Evolutionary conservation across 371 early-diverging fungal genomes (phyloP).

Genomic region (Spraguea lophii): DNA sequence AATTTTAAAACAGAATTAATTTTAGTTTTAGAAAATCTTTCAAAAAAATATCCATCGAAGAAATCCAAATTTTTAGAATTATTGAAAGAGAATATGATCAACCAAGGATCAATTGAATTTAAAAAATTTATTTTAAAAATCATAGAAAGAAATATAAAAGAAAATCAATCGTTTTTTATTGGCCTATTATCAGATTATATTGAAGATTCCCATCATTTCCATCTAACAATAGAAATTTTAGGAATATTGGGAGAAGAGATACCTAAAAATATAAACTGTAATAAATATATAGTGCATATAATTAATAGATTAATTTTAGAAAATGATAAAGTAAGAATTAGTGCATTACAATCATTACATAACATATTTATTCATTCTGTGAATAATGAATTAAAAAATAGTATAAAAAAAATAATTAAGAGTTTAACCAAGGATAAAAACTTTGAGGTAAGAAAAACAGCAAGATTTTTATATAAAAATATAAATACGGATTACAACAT

Average conservation of each 20-base stretch:
- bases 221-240: slow-evolving; percentile 38
- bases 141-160: slow-evolving; percentile 15
- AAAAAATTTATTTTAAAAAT: slow-evolving; percentile 34
- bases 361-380: slow-evolving; percentile 3
- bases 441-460: background rate
- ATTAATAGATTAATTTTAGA: slow-evolving; percentile 44
- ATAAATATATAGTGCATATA: slow-evolving; percentile 33
- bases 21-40: slow-evolving; percentile 28
- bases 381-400: background rate
- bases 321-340: slow-evolving; percentile 31
- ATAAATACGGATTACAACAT: background rate
- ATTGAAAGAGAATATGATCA: slow-evolving; percentile 18
- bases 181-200: slow-evolving; percentile 31
- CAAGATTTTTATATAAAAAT: slow-evolving; percentile 1
- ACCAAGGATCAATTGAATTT: slow-evolving; percentile 27
- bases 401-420: background rate
- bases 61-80: slow-evolving; percentile 29
- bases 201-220: slow-evolving; percentile 41
- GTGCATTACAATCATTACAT: slow-evolving; percentile 23
- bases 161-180: slow-evolving; percentile 11
- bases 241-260: slow-evolving; percentile 30
- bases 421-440: background rate
- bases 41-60: slow-evolving; percentile 14
- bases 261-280: slow-evolving; percentile 5
- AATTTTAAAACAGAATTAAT: no score